Base-by-base conservation (phyloP, 225 moss, liverwort and hornwort species). In the Physcomitrellopsis africana region DNA sequence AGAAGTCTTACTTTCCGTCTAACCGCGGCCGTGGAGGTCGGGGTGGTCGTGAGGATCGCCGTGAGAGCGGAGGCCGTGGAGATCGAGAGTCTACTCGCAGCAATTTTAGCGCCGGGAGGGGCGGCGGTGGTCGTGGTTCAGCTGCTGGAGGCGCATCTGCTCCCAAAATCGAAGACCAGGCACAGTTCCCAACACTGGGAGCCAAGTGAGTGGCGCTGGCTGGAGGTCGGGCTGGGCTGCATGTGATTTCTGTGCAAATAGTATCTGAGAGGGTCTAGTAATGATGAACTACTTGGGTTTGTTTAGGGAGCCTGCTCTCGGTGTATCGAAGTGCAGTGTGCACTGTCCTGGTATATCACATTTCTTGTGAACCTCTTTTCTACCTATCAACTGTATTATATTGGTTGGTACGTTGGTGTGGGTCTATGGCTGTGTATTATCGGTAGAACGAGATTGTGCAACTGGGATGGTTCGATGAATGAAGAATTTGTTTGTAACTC, bases 91-190 rank as follows among this genome's bases (percentile, higher is more conserved):
- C 68, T 0, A 45, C 14, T 16, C 79, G 77, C 2, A 79, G 69
- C 9, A 74, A 17, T 51, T 68, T 81, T 60, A 42, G 42, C 14
- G 37, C 43, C 29, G 86, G 77, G 13, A 63, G 77, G 43, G 80
- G 69, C 12, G 72, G 51, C 22, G 85, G 69, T 48, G 63, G 78
- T 13, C 78, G 90, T 13, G 67, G 64, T 3, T 26, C 27, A 19
- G 27, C 58, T 3, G 53, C 18, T 8, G 65, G 74, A 44, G 54
- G 54, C 70, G 85, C 63, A 11, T 85, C 88, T n/a, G 90, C 90
- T 43, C 92, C 92, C 1, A 83, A 85, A 20, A 93, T 93, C 65
- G 90, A 90, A 81, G 92, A 93, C 48, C 86, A 86, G 9, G 81
- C 77, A 8, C 87, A 89, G 79, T 91, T 91, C 12, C 91, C 91